Evolutionary conservation across 352 stramenopile species (phyloP).

Genomic region (Globisporangium yorkense): DNA sequence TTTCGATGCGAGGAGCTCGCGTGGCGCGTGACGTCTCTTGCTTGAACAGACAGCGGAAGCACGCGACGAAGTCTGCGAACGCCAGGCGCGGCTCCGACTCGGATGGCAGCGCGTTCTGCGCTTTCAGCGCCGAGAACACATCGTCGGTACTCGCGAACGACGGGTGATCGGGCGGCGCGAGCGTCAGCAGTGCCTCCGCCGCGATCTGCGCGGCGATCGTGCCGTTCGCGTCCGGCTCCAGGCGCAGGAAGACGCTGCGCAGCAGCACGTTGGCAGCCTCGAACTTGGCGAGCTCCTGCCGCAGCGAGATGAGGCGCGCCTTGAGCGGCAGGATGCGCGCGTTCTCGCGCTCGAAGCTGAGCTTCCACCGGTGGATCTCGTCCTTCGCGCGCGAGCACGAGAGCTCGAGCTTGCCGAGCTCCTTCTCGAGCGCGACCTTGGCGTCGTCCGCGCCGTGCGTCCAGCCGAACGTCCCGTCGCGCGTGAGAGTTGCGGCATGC

Average conservation of each 20-base stretch:
- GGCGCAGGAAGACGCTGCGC: slow-evolving; percentile 25
- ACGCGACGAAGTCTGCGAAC: slow-evolving; percentile 28
- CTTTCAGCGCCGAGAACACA: slow-evolving; percentile 11
- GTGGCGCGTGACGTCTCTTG: not conserved
- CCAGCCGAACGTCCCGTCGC: not conserved
- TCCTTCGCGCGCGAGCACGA: slow-evolving; percentile 25
- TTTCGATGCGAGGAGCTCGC: not conserved
- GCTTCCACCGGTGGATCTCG: slow-evolving; percentile 32
- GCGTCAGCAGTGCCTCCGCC: slow-evolving; percentile 11
- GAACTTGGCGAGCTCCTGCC: slow-evolving; percentile 18
- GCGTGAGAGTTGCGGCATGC: not conserved
- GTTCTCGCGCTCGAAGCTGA: slow-evolving; percentile 42
- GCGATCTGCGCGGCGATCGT: slow-evolving; percentile 10
- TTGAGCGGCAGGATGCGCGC: slow-evolving; percentile 34
- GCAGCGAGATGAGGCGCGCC: slow-evolving; percentile 19
- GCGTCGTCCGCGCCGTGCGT: slow-evolving; percentile 2
- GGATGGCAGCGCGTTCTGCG: slow-evolving; percentile 3
- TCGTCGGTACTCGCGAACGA: slow-evolving; percentile 6
- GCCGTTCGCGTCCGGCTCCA: slow-evolving; percentile 14
- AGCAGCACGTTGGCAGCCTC: slow-evolving; percentile 24
- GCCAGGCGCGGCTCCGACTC: slow-evolving; percentile 8
- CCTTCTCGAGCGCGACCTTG: slow-evolving; percentile 33
- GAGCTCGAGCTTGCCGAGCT: slow-evolving; percentile 36
- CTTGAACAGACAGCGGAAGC: slow-evolving; percentile 12
- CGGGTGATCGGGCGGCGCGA: slow-evolving; percentile 15